Percentiles rank a stretch among this genome's conserved stretches.
These are phyloP conservation scores for Fusarium sublunatum DNA, from an alignment of 2,329 filamentous ascomycete species.

Conservation along the genomic window DNA sequence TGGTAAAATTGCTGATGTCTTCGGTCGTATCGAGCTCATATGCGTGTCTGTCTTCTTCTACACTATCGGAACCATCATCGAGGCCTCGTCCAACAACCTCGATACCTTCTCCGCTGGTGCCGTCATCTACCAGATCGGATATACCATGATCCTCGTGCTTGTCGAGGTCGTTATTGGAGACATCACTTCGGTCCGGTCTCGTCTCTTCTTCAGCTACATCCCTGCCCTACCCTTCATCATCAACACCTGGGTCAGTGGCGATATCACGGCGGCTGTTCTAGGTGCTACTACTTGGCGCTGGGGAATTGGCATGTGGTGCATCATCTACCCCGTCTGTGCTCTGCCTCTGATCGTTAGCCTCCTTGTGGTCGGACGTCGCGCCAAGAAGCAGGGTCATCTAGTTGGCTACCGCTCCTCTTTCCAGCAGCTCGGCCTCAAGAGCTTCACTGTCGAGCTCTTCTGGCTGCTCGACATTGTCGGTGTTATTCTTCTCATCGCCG, in stretches of 20 bases:
- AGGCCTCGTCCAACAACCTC: slow-evolving; percentile 62
- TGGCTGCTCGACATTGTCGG: slow-evolving; percentile 60
- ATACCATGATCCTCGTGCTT: slow-evolving; percentile 69
- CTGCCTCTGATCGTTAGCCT: slow-evolving; percentile 67
- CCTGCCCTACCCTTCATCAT: slow-evolving; percentile 69
- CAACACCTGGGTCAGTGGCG: slow-evolving; percentile 73
- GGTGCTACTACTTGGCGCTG: slow-evolving; percentile 65
- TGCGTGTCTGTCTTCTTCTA: slow-evolving; percentile 71
- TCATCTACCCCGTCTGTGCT: slow-evolving; percentile 70
- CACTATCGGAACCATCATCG: slow-evolving; percentile 66
- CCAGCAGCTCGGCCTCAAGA: slow-evolving; percentile 48
- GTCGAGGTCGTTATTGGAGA: slow-evolving; percentile 74
- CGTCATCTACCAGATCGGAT: slow-evolving; percentile 72
- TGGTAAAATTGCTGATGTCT: slow-evolving; percentile 72
- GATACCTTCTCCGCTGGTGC: slow-evolving; percentile 67
- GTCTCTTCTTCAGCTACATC: slow-evolving; percentile 73
- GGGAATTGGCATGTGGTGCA: slow-evolving; percentile 73
- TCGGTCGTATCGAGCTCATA: slow-evolving; percentile 69
- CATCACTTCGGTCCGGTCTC: slow-evolving; percentile 70
- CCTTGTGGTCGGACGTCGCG: slow-evolving; percentile 61
- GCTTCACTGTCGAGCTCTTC: slow-evolving; percentile 56
- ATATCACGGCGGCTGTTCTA: slow-evolving; percentile 64
- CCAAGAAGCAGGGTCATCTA: slow-evolving; percentile 62
- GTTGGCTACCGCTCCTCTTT: slow-evolving; percentile 50
- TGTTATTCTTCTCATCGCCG: slow-evolving; percentile 59